Percentiles rank a stretch among this genome's conserved stretches.
These are phyloP conservation scores for Penicillium macrosclerotiorum DNA, from an alignment of 495 filamentous ascomycete species.

Conservation along the genomic window DNA sequence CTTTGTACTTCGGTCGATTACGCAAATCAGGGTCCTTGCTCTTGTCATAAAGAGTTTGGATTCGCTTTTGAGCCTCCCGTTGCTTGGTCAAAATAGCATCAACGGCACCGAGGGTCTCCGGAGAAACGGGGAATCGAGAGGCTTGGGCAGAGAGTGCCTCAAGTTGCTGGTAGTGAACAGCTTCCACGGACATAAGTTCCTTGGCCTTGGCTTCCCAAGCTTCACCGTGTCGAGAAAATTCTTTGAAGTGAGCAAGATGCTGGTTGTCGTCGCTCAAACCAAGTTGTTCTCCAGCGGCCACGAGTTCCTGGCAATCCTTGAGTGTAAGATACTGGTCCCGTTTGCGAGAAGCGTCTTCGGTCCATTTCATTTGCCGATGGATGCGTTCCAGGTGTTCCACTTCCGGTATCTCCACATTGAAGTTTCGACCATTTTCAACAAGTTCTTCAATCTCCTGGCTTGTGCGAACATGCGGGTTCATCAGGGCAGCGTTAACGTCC, in stretches of 20 bases:
- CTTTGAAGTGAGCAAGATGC: conserved; percentile 69
- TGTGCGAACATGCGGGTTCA: conserved; percentile 55
- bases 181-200: conserved; percentile 85
- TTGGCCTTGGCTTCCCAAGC: conserved; percentile 93
- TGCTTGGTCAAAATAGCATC: conserved; percentile 96
- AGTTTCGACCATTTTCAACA: conserved; percentile 79
- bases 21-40: conserved; percentile 70
- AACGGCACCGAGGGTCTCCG: conserved; percentile 76
- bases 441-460: conserved; percentile 83
- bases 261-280: conserved; percentile 76
- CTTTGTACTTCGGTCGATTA: conserved; percentile 84
- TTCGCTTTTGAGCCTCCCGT: conserved; percentile 87
- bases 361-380: conserved; percentile 86
- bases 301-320: conserved; percentile 72
- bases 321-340: conserved; percentile 63
- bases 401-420: conserved; percentile 94
- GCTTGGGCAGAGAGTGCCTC: conserved; percentile 82
- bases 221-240: conserved; percentile 71
- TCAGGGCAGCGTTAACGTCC: conserved; percentile 67
- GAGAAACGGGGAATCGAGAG: conserved; percentile 74
- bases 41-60: conserved; percentile 73
- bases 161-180: conserved; percentile 89
- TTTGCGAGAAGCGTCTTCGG: conserved; percentile 67
- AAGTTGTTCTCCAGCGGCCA: conserved; percentile 70
- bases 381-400: conserved; percentile 78